phyloP scores from a whole-genome alignment of 345 rosid genomes.

The Linum lewisii region DNA sequence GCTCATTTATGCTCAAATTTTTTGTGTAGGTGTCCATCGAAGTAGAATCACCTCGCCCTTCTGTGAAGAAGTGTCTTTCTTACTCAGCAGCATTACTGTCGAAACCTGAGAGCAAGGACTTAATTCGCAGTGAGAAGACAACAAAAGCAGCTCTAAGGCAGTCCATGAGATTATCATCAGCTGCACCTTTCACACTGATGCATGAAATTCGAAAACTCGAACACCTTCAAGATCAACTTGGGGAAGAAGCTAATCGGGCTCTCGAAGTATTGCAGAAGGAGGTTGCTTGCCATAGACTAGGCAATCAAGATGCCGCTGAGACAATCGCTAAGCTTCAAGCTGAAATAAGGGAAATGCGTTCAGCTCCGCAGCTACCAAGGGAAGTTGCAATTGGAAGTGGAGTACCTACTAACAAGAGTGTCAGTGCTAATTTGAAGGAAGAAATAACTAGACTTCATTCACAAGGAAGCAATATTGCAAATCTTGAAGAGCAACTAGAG shows the following conservation, averaged over 20 bases:
- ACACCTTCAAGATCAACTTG: slow-evolving; percentile 95
- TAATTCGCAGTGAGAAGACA: slow-evolving; percentile 37
- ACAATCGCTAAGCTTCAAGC: slow-evolving; percentile 94
- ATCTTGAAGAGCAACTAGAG: slow-evolving; percentile 92
- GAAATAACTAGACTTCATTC: slow-evolving; percentile 99
- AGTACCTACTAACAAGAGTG: slow-evolving; percentile 66
- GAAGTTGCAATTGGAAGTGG: slow-evolving; percentile 46
- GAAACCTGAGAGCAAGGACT: slow-evolving; percentile 46
- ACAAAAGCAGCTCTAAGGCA: slow-evolving; percentile 61
- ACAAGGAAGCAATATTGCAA: slow-evolving; percentile 85
- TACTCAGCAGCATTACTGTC: slow-evolving; percentile 54
- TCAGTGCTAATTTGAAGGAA: slow-evolving; percentile 88
- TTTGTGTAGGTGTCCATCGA: slow-evolving; percentile 38
- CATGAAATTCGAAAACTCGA: slow-evolving; percentile 98
- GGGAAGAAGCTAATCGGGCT: slow-evolving; percentile 93
- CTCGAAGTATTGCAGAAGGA: slow-evolving; percentile 95
- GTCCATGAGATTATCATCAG: slow-evolving; percentile 87
- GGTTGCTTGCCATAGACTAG: slow-evolving; percentile 91
- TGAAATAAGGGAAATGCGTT: slow-evolving; percentile 87
- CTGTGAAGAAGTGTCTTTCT: slow-evolving; percentile 83
- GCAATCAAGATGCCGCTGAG: slow-evolving; percentile 99
- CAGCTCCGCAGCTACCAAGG: slow-evolving; percentile 43
- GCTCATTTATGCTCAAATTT: slow-evolving; percentile 4
- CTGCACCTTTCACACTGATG: slow-evolving; percentile 94
- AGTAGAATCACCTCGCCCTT: slow-evolving; percentile 49